Evolutionary conservation across 1,284 basidiomycete genomes (phyloP).

Genomic region (Cutaneotrichosporon curvatum): DNA sequence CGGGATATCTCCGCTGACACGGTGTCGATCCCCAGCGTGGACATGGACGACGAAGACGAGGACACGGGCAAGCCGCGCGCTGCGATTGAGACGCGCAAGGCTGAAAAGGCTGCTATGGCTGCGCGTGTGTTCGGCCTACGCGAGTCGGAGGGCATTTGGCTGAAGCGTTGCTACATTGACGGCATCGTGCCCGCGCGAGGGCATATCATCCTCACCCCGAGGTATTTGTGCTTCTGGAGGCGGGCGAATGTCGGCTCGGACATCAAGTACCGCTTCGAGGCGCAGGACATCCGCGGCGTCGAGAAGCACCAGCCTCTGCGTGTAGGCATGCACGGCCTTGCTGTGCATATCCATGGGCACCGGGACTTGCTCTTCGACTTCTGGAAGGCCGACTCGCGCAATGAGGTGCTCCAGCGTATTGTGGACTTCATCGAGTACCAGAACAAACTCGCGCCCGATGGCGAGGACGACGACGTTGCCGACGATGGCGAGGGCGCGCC

Average conservation of each 20-base stretch:
- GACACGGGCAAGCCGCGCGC: conserved; percentile 2
- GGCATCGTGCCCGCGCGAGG: conserved; percentile 38
- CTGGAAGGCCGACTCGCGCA: conserved; percentile 47
- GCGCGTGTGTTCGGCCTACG: conserved; percentile 41
- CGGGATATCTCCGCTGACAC: neutral
- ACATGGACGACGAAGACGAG: conserved; percentile 10
- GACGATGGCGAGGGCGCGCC: neutral
- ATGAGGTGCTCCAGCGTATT: conserved; percentile 46
- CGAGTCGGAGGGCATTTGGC: conserved; percentile 43
- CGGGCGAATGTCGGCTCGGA: conserved; percentile 34
- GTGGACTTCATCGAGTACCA: conserved; percentile 12
- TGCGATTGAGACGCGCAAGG: conserved; percentile 24
- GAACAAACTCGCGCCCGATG: neutral
- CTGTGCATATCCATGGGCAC: conserved; percentile 52
- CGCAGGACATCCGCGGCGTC: conserved; percentile 49
- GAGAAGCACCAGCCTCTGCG: conserved; percentile 41
- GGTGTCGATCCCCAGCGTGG: neutral
- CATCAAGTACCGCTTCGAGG: conserved; percentile 52
- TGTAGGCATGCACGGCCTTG: conserved; percentile 50
- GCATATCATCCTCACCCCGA: conserved; percentile 40
- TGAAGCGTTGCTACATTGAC: conserved; percentile 44
- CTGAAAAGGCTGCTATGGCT: conserved; percentile 31
- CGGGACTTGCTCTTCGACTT: conserved; percentile 54
- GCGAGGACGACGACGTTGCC: neutral
- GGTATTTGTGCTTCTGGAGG: conserved; percentile 46